Percentiles rank a stretch among this genome's conserved stretches.
These are phyloP conservation scores for Tilletia caries DNA, from an alignment of 1,284 basidiomycete genomes.

Conservation along the genomic window DNA sequence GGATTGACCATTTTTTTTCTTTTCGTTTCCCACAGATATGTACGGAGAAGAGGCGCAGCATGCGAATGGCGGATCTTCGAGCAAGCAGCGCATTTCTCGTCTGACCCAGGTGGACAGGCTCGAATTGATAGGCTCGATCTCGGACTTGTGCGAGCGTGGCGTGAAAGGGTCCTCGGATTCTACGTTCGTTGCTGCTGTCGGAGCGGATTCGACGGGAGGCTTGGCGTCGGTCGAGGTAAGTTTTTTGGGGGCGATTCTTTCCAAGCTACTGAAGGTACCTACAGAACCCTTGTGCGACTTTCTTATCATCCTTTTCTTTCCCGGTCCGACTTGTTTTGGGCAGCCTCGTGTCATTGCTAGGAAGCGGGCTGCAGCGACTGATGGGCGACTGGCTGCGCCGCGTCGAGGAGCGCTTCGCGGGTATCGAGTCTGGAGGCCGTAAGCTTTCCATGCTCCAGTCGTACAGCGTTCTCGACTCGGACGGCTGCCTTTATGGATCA, in stretches of 20 bases:
- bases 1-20: no score
- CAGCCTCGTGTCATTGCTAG: not conserved
- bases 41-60: not conserved
- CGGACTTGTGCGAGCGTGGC: conserved; percentile 1
- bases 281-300: no score
- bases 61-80: not conserved
- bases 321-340: no score
- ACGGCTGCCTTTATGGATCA: conserved; percentile 69
- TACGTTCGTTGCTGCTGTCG: not conserved
- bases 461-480: conserved; percentile 78
- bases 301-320: no score
- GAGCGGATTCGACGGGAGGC: not conserved
- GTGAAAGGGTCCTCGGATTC: not conserved
- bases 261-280: no score
- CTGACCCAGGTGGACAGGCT: not conserved
- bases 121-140: not conserved
- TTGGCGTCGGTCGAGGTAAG: conserved; percentile 5
- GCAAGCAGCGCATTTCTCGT: not conserved
- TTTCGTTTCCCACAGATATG: not conserved
- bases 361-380: conserved; percentile 71
- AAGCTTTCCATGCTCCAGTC: conserved; percentile 63
- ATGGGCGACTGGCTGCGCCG: conserved; percentile 89
- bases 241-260: conserved; percentile 56
- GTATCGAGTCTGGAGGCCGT: conserved; percentile 39
- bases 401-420: conserved; percentile 78